phyloP scores from a whole-genome alignment of 257 asterid genomes.

The Thymus mandschuricus region DNA sequence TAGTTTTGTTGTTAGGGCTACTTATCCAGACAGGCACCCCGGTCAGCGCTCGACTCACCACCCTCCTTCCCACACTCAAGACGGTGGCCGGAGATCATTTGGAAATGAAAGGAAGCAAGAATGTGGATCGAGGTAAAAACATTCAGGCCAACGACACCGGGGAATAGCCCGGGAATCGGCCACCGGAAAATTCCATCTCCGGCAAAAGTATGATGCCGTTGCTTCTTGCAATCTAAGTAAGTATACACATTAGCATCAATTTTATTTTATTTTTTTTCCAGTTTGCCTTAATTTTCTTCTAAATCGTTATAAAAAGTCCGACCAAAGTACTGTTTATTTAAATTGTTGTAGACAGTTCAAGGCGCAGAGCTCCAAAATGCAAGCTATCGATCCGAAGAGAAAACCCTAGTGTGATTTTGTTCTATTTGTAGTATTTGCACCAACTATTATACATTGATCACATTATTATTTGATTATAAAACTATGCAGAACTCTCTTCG shows the following conservation, averaged over 20 bases:
- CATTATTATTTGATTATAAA: too few species aligned
- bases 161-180: background rate
- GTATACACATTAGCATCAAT: too few species aligned
- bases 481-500: too few species aligned
- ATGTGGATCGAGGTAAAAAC: background rate
- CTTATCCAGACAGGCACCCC: background rate
- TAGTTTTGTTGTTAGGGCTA: background rate
- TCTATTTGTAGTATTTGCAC: too few species aligned
- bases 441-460: too few species aligned
- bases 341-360: background rate
- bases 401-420: too few species aligned
- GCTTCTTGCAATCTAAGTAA: too few species aligned
- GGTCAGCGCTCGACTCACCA: background rate
- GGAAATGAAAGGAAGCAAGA: background rate
- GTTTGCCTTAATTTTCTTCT: too few species aligned
- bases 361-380: background rate
- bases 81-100: background rate
- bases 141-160: background rate
- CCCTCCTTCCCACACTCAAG: background rate
- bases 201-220: too few species aligned
- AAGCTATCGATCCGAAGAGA: too few species aligned
- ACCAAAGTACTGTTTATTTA: background rate
- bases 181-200: background rate
- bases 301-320: too few species aligned
- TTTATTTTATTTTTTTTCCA: too few species aligned